These are phyloP conservation scores for Phytophthora cactorum DNA, from an alignment of 352 stramenopile species.

Conservation along the genomic window DNA sequence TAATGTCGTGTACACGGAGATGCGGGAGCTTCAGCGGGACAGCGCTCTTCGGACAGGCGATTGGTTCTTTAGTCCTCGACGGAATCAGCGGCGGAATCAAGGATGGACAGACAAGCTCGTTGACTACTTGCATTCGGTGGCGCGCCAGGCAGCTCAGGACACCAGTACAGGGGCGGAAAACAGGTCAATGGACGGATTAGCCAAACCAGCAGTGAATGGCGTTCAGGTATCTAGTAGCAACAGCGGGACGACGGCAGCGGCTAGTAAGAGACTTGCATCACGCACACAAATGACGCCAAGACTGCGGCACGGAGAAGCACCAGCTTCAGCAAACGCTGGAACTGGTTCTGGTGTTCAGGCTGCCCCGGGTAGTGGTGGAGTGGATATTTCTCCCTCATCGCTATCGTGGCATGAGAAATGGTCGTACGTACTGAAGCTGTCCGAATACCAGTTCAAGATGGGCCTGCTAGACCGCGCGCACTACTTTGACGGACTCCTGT, in stretches of 20 bases:
- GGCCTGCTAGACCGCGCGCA: slow-evolving; percentile 71
- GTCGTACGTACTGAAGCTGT: slow-evolving; percentile 85
- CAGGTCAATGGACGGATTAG: slow-evolving; percentile 8
- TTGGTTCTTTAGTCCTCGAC: slow-evolving; percentile 83
- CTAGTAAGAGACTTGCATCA: slow-evolving; percentile 10
- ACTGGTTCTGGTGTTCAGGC: slow-evolving; percentile 5
- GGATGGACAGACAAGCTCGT: slow-evolving; percentile 86
- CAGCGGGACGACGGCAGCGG: slow-evolving; percentile 5
- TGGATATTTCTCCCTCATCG: slow-evolving; percentile 17
- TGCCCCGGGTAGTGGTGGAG: slow-evolving; percentile 15
- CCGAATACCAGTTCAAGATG: slow-evolving; percentile 83
- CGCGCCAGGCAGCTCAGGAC: slow-evolving; percentile 51
- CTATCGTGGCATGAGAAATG: slow-evolving; percentile 76
- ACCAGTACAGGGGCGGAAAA: slow-evolving; percentile 28
- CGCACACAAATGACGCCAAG: slow-evolving; percentile 20
- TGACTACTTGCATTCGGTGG: slow-evolving; percentile 72
- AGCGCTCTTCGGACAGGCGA: slow-evolving; percentile 63
- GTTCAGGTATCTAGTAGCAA: slow-evolving; percentile 10
- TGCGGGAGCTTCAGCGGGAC: slow-evolving; percentile 85
- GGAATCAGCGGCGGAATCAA: slow-evolving; percentile 69
- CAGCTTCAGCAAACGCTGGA: slow-evolving; percentile 5
- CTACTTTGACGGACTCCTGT: slow-evolving; percentile 85
- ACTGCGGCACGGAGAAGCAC: slow-evolving; percentile 33
- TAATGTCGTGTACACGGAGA: slow-evolving; percentile 89
- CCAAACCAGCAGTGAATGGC: slow-evolving; percentile 27